phyloP scores from a whole-genome alignment of 768 basidiomycete species.

The Zangia roseola region DNA sequence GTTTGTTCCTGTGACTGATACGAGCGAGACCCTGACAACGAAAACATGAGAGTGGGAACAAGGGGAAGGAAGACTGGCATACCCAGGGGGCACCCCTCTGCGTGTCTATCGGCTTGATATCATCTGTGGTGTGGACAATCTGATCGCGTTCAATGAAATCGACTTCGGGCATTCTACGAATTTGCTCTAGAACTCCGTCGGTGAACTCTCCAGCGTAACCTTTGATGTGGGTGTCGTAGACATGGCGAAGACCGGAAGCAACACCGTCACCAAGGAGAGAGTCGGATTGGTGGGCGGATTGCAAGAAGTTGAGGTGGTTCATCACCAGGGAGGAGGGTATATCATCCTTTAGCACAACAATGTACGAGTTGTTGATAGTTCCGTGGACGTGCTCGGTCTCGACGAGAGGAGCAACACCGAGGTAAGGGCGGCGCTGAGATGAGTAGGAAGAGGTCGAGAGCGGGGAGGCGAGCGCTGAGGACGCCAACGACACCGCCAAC shows the following conservation, averaged over 20 bases:
- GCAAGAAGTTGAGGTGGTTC: conserved; percentile 79
- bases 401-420: conserved; percentile 60
- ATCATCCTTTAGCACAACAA: conserved; percentile 82
- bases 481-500: conserved; percentile 39
- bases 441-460: conserved; percentile 43
- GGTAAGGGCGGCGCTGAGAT: conserved; percentile 39
- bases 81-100: conserved; percentile 89
- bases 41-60: not conserved
- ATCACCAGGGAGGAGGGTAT: conserved; percentile 53
- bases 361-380: conserved; percentile 88
- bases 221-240: conserved; percentile 71
- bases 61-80: conserved; percentile 22
- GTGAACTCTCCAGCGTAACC: conserved; percentile 86
- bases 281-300: conserved; percentile 55
- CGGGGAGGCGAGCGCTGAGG: conserved; percentile 37
- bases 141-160: conserved; percentile 93
- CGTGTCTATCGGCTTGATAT: conserved; percentile 16
- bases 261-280: conserved; percentile 45
- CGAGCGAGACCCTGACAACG: conserved; percentile 83
- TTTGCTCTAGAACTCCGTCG: conserved; percentile 61
- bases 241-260: conserved; percentile 61
- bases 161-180: conserved; percentile 86
- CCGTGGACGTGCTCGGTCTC: conserved; percentile 64
- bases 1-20: conserved; percentile 79
- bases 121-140: conserved; percentile 67